These are phyloP conservation scores for Aureobasidium uvarum DNA, from an alignment of 2,329 filamentous ascomycete species.

Conservation along the genomic window DNA sequence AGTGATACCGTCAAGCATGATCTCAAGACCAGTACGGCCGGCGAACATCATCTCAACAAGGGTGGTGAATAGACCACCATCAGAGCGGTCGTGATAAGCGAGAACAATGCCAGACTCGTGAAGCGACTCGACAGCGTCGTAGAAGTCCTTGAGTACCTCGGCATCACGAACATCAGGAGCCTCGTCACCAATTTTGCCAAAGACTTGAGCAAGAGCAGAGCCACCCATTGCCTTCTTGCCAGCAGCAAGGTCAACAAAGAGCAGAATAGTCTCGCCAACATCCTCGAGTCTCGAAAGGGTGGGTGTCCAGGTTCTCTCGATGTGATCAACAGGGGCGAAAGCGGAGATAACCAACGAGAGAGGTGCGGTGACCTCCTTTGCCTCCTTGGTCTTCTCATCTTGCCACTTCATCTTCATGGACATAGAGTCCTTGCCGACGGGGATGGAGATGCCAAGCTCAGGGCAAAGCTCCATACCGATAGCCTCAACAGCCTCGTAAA, in stretches of 20 bases:
- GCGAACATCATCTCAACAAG: slow-evolving; percentile 98
- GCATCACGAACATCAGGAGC: slow-evolving; percentile 82
- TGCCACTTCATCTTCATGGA: slow-evolving; percentile 99
- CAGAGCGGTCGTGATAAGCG: slow-evolving; percentile 91
- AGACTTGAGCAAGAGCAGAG: slow-evolving; percentile 85
- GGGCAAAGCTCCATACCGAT: slow-evolving; percentile 93
- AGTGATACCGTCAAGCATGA: slow-evolving; percentile 75
- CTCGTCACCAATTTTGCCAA: slow-evolving; percentile 80
- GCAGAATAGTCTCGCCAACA: slow-evolving; percentile 80
- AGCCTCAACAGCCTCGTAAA: slow-evolving; percentile 91
- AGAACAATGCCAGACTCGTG: slow-evolving; percentile 71
- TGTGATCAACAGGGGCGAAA: slow-evolving; percentile 79
- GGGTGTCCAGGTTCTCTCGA: slow-evolving; percentile 89
- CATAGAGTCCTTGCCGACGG: slow-evolving; percentile 96
- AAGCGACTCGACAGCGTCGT: slow-evolving; percentile 73
- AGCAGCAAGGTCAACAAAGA: slow-evolving; percentile 86
- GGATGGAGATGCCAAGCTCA: slow-evolving; percentile 85
- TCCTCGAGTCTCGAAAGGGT: slow-evolving; percentile 79
- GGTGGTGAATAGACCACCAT: slow-evolving; percentile 88
- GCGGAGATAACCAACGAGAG: slow-evolving; percentile 89
- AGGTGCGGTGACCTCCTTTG: slow-evolving; percentile 86
- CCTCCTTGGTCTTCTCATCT: slow-evolving; percentile 62
- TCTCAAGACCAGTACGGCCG: slow-evolving; percentile 80
- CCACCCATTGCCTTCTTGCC: slow-evolving; percentile 82
- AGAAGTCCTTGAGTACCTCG: slow-evolving; percentile 81